phyloP scores from a whole-genome alignment of 2,329 filamentous ascomycete species.

The Blastomyces gilchristii region DNA sequence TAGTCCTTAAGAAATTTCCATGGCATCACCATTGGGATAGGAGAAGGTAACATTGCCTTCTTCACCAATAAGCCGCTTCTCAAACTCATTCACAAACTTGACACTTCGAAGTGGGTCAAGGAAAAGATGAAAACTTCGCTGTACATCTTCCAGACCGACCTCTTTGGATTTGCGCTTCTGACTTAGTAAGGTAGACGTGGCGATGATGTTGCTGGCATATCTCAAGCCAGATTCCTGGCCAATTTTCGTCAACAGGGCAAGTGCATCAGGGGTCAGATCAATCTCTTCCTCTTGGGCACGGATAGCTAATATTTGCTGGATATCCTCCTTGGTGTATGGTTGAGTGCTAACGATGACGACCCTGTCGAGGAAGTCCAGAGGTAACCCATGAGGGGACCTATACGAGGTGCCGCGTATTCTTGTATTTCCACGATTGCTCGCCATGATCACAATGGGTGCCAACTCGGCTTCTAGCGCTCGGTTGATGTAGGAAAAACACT shows the following conservation, averaged over 20 bases:
- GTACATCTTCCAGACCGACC: constrained; percentile 77
- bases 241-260: constrained; percentile 91
- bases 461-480: constrained; percentile 89
- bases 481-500: constrained; percentile 98
- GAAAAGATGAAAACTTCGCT: constrained; percentile 88
- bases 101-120: constrained; percentile 82
- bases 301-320: constrained; percentile 85
- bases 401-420: constrained; percentile 91
- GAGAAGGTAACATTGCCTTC: constrained; percentile 67
- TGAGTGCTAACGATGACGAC: constrained; percentile 95
- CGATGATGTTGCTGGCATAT: constrained; percentile 97
- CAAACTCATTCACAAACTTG: constrained; percentile 79
- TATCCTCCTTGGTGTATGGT: constrained; percentile 69
- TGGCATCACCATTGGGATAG: constrained; percentile 49
- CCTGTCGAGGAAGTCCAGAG: constrained; percentile 89
- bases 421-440: constrained; percentile 86
- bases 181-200: constrained; percentile 76
- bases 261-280: constrained; percentile 76
- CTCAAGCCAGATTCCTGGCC: constrained; percentile 82
- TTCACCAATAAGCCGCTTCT: constrained; percentile 86
- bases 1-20: constrained; percentile 52
- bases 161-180: constrained; percentile 78
- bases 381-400: constrained; percentile 82
- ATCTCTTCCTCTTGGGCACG: constrained; percentile 93
- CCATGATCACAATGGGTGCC: constrained; percentile 97